Base-by-base conservation (phyloP, 371 early-diverging fungal genomes). In the Zychaea mexicana region DNA sequence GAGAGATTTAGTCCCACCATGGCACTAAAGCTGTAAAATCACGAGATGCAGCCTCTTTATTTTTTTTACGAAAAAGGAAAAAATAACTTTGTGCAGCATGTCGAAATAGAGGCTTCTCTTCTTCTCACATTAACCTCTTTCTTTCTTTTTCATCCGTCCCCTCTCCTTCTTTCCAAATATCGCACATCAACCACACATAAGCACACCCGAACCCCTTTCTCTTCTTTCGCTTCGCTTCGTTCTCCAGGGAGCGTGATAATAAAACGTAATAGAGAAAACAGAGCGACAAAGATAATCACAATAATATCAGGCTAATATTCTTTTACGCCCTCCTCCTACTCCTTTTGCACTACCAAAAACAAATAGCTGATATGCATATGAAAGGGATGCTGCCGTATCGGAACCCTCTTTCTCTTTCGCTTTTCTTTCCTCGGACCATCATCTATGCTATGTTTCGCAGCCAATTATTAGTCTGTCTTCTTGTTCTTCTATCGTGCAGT, bases 41-140 rank as follows among this genome's bases (percentile, higher is more conserved):
- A 49, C 22, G 49, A 49, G 49, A 49, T 42, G 15, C 49, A 49
- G 22, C 24, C 15, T 19, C 21, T 30, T 30, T 54, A 30, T 19
- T 4, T 13, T 30, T 30, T 54, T 32, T 54, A 30, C 55, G 31
- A 59, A 28, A 59, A 42, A 42, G 36, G 45, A 28, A 59, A 59
- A 59, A 59, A 42, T 30, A 56, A 54, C 2, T n/a, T 12, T 31
- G 13, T 32, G n/a, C 56, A 56, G n/a, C n/a, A n/a, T n/a, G n/a
- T n/a, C n/a, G n/a, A n/a, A n/a, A n/a, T n/a, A n/a, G n/a, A n/a
- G n/a, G n/a, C n/a, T n/a, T n/a, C n/a, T n/a, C n/a, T n/a, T n/a
- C n/a, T n/a, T n/a, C n/a, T n/a, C n/a, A n/a, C n/a, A n/a, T n/a
- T n/a, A n/a, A n/a, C n/a, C n/a, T n/a, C n/a, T n/a, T n/a, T n/a